Conservation (phyloP, 2,329 filamentous ascomycete species). For the Diplocarpon mali region DNA sequence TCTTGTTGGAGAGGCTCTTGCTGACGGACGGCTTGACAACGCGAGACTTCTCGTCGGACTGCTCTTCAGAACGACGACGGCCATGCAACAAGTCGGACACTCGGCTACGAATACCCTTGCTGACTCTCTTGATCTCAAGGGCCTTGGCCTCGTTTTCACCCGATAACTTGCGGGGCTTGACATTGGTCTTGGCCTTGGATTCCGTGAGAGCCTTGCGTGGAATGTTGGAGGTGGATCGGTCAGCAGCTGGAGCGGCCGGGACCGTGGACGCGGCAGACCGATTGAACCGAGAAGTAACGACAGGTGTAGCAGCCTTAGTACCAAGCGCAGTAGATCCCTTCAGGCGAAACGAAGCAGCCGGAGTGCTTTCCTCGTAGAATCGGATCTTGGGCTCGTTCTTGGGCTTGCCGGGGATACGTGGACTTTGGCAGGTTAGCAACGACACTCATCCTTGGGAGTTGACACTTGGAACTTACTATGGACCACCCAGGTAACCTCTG, state of each 20-base stretch:
- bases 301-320: neutral
- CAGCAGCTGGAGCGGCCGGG: no score
- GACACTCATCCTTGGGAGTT: no score
- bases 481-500: neutral
- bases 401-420: neutral
- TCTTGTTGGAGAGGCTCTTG: neutral
- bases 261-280: no score
- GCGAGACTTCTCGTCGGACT: neutral
- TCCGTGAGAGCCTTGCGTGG: neutral
- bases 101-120: slow-evolving; percentile 2
- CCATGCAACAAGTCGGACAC: slow-evolving; percentile 2
- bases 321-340: neutral
- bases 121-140: slow-evolving; percentile 1
- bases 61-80: slow-evolving; percentile 1
- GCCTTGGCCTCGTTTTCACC: neutral
- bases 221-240: no score
- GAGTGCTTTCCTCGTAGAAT: neutral
- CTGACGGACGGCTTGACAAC: neutral
- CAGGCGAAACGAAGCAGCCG: neutral
- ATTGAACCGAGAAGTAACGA: neutral
- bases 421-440: neutral
- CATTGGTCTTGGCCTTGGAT: neutral
- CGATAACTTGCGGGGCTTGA: neutral
- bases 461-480: neutral
- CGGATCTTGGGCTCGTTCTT: neutral